Evolutionary conservation across 2,329 filamentous ascomycete genomes (phyloP), one percentile per base, ranked within the genome.

Genomic region (Hypomyces rosellus): DNA sequence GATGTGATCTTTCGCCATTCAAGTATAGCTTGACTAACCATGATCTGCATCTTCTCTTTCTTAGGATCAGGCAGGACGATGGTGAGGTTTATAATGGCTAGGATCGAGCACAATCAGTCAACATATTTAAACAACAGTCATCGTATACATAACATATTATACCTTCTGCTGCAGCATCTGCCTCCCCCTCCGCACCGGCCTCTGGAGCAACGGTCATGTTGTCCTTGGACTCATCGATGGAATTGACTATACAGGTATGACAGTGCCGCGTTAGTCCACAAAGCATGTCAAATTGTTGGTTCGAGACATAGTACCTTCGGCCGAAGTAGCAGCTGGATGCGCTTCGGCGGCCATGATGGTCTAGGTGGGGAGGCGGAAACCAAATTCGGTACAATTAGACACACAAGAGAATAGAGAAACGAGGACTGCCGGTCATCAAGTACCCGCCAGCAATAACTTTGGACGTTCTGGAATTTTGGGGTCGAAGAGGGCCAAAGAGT

Each of bases 11-110:
- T 30, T 30, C 6, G 25, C 9, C 6, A 8, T 30, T 30, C 25
- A 30, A 30, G 6, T 30, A 30, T 30, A 12, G 46, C 45, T 36
- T 34, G 12, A 38, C 80, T 71, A 70, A 95, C 90, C 81, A 89
- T 91, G 60, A 96, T 84, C 66, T 91, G 82, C 63, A 95, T 87
- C 70, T 88, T 84, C 61, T 83, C 80, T 12, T 88, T 82, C 50
- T 66, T 61, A 60, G 84, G 81, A 65, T 91, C 86, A 49, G 92
- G 92, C 52, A 96, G 81, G 67, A 86, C 81, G 63, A 97, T 83
- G 54, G 83, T 87, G 63, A 96, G 63, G 53, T 75, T 74, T 60
- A 82, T 75, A 47, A 82, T 69, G 51, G 77, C 77, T 75, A 62
- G 41, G 52, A 34, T 40, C 14, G 37, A 25, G 45, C 58, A 47